Evolutionary conservation across 805 yeast species (phyloP), one percentile per base, ranked within the genome.

Genomic region (Metschnikowia lunata): DNA sequence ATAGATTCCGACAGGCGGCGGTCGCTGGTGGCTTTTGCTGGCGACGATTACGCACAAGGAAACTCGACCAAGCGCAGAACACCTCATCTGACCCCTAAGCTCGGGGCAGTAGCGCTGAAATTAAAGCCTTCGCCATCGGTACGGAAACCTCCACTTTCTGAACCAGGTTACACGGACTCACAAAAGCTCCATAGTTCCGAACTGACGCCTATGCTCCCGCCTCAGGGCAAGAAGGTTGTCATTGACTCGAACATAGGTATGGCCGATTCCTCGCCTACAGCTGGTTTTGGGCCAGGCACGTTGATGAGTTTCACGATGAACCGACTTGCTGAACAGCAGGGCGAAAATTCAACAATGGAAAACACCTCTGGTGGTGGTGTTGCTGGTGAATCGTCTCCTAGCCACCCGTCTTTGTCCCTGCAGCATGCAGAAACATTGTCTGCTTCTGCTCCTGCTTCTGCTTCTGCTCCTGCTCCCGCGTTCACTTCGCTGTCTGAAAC

Each of bases 271-370:
- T 27, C 36, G 4, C 41, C 48, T 7, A 14, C 47, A 23, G 39
- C 40, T 27, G 29, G 36, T 8, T 47, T 36, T 10, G 56, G 56
- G 3, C 66, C 69, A 0, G 68, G 69, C n/a, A 57, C 64, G 2
- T 53, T 71, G 46, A 71, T 71, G 76, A 72, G 74, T 5, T 71
- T 71, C 49, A 71, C 76, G 9, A 70, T 71, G 75, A 72, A 73
- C 27, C 56, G 68, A 34, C 58, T 71, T 43, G 74, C 73, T 1
- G 72, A 69, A 43, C 71, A 63, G 46, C 56, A 48, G 42, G 46
- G 47, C 31, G 18, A n/a, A 1, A 37, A 28, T 30, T 13, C 36
- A 27, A 7, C 12, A 15, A 34, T 18, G 23, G 23, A 18, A 18
- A 18, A 18, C 5, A 18, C 23, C 5, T 18, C 23, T 18, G 23